Percentiles rank a stretch among this genome's conserved stretches.
Conservation (phyloP, 768 basidiomycete species). For the Floccularia luteovirens region DNA sequence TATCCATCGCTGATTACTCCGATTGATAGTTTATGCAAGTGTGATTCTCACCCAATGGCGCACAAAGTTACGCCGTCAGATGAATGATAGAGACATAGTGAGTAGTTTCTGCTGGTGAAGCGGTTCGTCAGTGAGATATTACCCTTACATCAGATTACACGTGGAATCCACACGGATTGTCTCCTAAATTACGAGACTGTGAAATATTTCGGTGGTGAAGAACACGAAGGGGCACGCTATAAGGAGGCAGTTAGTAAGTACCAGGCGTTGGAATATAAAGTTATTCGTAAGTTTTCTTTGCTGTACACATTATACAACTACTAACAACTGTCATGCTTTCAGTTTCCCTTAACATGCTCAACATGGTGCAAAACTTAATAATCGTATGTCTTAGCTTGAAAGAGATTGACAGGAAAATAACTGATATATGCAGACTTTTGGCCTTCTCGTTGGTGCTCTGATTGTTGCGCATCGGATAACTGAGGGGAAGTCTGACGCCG, state of each 20-base stretch:
- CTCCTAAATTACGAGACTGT: slow-evolving; percentile 80
- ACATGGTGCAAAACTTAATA: slow-evolving; percentile 75
- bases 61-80: slow-evolving; percentile 64
- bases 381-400: slow-evolving; percentile 42
- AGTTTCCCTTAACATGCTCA: slow-evolving; percentile 71
- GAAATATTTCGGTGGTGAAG: slow-evolving; percentile 86
- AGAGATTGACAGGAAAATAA: too few species aligned
- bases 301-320: not conserved
- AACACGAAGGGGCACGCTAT: slow-evolving; percentile 70
- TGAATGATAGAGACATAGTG: slow-evolving; percentile 80
- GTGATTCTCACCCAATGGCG: slow-evolving; percentile 66
- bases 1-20: slow-evolving; percentile 21
- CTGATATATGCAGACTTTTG: slow-evolving; percentile 53
- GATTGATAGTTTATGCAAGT: slow-evolving; percentile 40
- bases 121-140: not conserved
- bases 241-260: slow-evolving; percentile 64
- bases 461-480: slow-evolving; percentile 71
- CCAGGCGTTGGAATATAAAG: slow-evolving; percentile 66
- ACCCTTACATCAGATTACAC: slow-evolving; percentile 41
- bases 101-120: slow-evolving; percentile 14
- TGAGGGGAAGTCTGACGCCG: slow-evolving; percentile 37
- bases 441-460: slow-evolving; percentile 75
- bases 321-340: slow-evolving; percentile 5
- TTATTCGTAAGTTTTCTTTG: slow-evolving; percentile 45
- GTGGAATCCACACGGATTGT: slow-evolving; percentile 80